A percentile compares a stretch with the other conserved stretches of the same genome.
Conservation (phyloP, 495 filamentous ascomycete genomes). For the Wilcoxina mikolae region DNA sequence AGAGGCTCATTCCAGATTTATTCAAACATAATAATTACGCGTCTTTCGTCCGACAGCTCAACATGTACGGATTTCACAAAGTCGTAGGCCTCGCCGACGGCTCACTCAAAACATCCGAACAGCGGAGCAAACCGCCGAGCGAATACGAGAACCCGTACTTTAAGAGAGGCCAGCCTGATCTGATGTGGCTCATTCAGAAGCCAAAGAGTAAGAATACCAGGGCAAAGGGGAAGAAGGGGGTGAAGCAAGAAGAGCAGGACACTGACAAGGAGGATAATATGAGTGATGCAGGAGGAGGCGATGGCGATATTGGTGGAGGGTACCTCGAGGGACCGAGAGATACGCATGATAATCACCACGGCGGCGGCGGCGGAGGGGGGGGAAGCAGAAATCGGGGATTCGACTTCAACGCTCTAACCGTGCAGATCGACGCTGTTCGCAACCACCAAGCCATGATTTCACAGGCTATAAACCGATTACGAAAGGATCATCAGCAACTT, state of each 20-base stretch:
- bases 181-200: constrained; percentile 96
- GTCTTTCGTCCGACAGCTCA: constrained; percentile 93
- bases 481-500: constrained; percentile 72
- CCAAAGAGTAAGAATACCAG: constrained; percentile 54
- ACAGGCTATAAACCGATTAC: constrained; percentile 57
- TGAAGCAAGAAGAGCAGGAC: constrained; percentile 57
- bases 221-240: constrained; percentile 37
- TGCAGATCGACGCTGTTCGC: constrained; percentile 65
- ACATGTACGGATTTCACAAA: constrained; percentile 99
- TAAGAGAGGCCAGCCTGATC: constrained; percentile 76
- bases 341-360: constrained; percentile 17
- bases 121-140: constrained; percentile 92
- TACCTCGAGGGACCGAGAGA: constrained; percentile 25
- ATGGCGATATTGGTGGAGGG: constrained; percentile 30
- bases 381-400: constrained; percentile 12
- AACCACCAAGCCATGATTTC: constrained; percentile 74
- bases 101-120: constrained; percentile 91
- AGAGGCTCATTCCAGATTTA: constrained; percentile 83
- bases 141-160: constrained; percentile 97
- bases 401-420: constrained; percentile 60
- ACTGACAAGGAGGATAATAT: constrained; percentile 56
- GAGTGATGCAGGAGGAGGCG: constrained; percentile 33
- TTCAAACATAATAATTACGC: constrained; percentile 99
- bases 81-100: constrained; percentile 93
- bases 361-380: not conserved